These are phyloP conservation scores for Acacia pycnantha DNA, from an alignment of 331 rosid species.

Conservation along the genomic window DNA sequence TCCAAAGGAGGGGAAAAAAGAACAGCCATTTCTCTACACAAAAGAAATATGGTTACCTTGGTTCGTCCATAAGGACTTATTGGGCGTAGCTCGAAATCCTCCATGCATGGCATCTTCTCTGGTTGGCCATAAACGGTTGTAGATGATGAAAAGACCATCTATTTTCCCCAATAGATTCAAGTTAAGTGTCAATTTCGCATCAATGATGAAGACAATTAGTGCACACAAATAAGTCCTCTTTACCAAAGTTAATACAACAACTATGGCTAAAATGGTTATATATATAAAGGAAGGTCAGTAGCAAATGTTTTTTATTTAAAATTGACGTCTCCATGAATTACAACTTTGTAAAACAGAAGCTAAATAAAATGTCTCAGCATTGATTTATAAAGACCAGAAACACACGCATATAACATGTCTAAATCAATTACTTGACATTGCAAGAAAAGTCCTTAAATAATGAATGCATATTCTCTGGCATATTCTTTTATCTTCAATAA, in stretches of 20 bases:
- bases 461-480: not conserved
- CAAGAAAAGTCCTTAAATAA: not conserved
- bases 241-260: no score
- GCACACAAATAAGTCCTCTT: not conserved
- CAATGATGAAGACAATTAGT: not conserved
- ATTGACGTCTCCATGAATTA: not conserved
- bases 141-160: slow-evolving; percentile 77
- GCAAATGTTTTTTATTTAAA: not conserved
- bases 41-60: slow-evolving; percentile 31
- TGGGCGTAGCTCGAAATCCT: slow-evolving; percentile 51
- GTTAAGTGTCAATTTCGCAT: not conserved
- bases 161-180: not conserved
- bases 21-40: not conserved
- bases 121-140: slow-evolving; percentile 76
- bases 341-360: not conserved
- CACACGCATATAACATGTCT: not conserved
- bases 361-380: not conserved
- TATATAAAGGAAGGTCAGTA: not conserved
- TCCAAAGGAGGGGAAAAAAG: not conserved
- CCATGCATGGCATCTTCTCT: slow-evolving; percentile 59
- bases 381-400: not conserved
- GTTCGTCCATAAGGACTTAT: slow-evolving; percentile 70
- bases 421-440: not conserved
- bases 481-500: not conserved
- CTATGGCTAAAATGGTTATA: not conserved